Percentiles rank a stretch among this genome's conserved stretches.
These are phyloP conservation scores for Penicillium crystallinum DNA, from an alignment of 495 filamentous ascomycete species.

Conservation along the genomic window DNA sequence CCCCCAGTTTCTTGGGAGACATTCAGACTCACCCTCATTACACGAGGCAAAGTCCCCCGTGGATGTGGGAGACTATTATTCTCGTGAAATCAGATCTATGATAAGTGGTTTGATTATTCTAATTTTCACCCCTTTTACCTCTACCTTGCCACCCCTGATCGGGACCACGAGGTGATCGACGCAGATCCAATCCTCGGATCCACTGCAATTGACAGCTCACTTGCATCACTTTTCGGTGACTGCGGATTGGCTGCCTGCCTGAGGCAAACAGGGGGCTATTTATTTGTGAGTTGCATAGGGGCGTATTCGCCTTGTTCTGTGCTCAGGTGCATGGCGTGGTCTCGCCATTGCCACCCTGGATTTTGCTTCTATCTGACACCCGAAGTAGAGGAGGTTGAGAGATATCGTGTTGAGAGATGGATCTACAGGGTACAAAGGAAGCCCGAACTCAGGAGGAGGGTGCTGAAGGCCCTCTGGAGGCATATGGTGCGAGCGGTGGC, in stretches of 20 bases:
- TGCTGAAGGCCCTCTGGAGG: conserved; percentile 36
- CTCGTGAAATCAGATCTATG: not conserved
- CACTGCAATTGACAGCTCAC: conserved; percentile 29
- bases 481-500: conserved; percentile 28
- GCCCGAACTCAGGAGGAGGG: conserved; percentile 40
- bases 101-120: not conserved
- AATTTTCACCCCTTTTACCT: not conserved
- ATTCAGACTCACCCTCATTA: not conserved
- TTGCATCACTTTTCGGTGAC: conserved; percentile 27
- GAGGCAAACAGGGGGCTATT: conserved; percentile 25
- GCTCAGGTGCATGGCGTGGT: conserved; percentile 9
- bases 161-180: conserved; percentile 22
- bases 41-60: not conserved
- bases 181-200: conserved; percentile 26
- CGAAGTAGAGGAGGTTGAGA: not conserved
- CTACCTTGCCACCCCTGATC: not conserved
- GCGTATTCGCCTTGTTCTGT: not conserved
- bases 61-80: not conserved
- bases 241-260: conserved; percentile 32
- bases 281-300: conserved; percentile 9
- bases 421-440: conserved; percentile 46
- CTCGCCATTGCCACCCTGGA: not conserved
- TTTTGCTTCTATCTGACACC: conserved; percentile 5
- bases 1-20: not conserved
- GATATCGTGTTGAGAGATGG: conserved; percentile 27